A percentile compares a stretch with the other conserved stretches of the same genome.
Evolutionary conservation across 2,329 filamentous ascomycete species (phyloP).

Genomic region (Neocucurbitaria cava): DNA sequence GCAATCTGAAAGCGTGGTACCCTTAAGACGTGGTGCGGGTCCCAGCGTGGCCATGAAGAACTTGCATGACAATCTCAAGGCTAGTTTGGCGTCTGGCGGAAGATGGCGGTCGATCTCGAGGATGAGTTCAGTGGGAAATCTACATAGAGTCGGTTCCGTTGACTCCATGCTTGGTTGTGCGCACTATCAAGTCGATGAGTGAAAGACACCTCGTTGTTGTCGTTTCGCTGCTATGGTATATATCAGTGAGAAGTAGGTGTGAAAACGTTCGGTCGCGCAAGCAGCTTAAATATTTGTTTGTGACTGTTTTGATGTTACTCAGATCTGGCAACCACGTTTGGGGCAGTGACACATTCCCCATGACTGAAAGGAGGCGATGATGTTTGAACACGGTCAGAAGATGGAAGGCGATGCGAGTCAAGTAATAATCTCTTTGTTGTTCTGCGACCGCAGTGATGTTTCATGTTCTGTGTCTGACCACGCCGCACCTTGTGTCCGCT

Average conservation of each 20-base stretch:
- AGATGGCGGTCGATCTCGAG: constrained; percentile 48
- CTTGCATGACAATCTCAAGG: constrained; percentile 47
- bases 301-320: neutral
- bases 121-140: constrained; percentile 51
- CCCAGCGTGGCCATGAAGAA: constrained; percentile 38
- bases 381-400: neutral
- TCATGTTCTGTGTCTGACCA: neutral
- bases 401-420: neutral
- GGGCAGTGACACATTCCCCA: neutral
- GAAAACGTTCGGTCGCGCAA: constrained; percentile 53
- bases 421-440: neutral
- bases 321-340: neutral
- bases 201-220: neutral
- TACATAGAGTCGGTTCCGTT: constrained; percentile 18
- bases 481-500: neutral
- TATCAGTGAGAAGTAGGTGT: constrained; percentile 85
- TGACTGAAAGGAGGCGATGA: neutral
- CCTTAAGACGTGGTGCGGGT: constrained; percentile 17
- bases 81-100: constrained; percentile 44
- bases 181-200: neutral
- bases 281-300: neutral
- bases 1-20: constrained; percentile 30
- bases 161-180: constrained; percentile 23
- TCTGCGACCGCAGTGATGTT: neutral
- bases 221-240: constrained; percentile 55